Base-by-base conservation (phyloP, 352 stramenopile genomes). In the Thalassiosira mediterranea region DNA sequence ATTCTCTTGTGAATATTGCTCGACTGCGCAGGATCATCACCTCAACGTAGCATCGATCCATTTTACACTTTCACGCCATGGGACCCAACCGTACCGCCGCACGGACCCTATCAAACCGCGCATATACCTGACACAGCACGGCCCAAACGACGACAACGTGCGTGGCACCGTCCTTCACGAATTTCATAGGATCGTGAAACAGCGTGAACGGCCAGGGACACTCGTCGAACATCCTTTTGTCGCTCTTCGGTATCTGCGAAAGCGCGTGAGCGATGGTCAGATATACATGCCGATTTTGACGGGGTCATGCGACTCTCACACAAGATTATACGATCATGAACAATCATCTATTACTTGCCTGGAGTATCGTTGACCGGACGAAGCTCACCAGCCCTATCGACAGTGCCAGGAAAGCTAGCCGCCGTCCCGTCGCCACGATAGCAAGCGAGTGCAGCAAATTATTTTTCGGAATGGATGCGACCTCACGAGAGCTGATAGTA, bases 131-230 rank as follows among this genome's bases (percentile, higher is more conserved):
- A 49, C 46, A 84, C n/a, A 75, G 31, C 21, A 40, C 37, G 19
- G 31, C 53, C 70, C 70, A 79, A 17, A 72, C 48, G 49, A 72
- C 13, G 31, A 79, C 40, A 0, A 85, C 17, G 69, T 79, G 88
- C n/a, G 85, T 91, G 42, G 89, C 72, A 69, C 69, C 82, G 71
- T 89, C 60, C 59, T 78, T 76, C 32, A 86, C 72, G 21, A 72
- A 79, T 54, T 81, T 65, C 4, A 54, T 57, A 21, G 83, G 85
- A 73, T 91, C 86, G 65, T 93, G 88, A 37, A 89, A 79, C 17
- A 92, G 76, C 32, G 90, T 79, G 70, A 93, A 93, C 21, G 88
- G 88, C 88, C 88, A 93, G 8, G 88, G 88, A 59, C 88, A 93
- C 62, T 76, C 54, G 23, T 74, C 53, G 32, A 74, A 80, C 17